These are phyloP conservation scores for Paspalum notatum DNA, from an alignment of 176 grass and related monocot genomes.

Conservation along the genomic window DNA sequence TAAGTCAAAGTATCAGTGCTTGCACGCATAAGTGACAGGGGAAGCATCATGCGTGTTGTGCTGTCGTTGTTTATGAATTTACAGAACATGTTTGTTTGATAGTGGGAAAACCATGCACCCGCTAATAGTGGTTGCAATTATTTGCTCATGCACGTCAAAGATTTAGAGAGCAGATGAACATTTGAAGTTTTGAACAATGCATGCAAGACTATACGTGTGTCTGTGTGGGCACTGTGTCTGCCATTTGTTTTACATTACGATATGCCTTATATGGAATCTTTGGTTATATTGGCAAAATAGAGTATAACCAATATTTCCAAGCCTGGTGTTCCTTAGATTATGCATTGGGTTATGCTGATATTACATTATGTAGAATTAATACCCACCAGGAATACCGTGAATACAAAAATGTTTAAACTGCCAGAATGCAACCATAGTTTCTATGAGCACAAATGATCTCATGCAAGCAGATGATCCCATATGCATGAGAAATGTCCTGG, in stretches of 20 bases:
- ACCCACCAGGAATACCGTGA: background rate
- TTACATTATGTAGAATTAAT: slow-evolving; percentile 4
- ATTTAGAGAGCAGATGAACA: background rate
- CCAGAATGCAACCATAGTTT: background rate
- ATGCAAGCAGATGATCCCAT: background rate
- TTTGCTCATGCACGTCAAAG: background rate
- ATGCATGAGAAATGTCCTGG: background rate
- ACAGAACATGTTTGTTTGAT: slow-evolving; percentile 1
- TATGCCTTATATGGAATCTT: slow-evolving; percentile 23
- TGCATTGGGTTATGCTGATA: background rate
- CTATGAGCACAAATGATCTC: background rate
- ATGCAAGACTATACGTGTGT: background rate
- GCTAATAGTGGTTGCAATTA: background rate
- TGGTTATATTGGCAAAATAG: background rate
- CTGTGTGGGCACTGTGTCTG: background rate
- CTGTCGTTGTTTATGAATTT: background rate
- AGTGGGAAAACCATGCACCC: background rate
- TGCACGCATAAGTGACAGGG: slow-evolving; percentile 1
- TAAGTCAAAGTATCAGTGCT: background rate
- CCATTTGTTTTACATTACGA: slow-evolving; percentile 9
- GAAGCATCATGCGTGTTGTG: background rate
- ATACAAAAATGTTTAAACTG: slow-evolving; percentile 13
- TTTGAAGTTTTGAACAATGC: slow-evolving; percentile 9
- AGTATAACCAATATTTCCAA: background rate
- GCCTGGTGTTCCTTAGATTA: background rate